These are phyloP conservation scores for Pestalotiopsis fici DNA, from an alignment of 2,329 filamentous ascomycete species.

Conservation along the genomic window DNA sequence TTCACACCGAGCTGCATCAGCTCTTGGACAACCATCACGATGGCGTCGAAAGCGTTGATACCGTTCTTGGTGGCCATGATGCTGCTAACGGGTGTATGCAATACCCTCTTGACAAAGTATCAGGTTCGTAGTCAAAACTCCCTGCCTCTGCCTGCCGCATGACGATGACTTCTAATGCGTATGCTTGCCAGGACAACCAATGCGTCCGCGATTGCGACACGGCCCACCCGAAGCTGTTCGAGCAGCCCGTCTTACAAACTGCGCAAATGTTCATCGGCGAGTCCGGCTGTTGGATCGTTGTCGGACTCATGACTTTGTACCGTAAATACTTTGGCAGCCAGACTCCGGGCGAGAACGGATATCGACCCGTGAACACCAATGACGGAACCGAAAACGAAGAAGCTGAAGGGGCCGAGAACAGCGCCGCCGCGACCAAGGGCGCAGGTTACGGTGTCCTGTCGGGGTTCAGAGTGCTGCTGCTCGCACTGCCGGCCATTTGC, in stretches of 20 bases:
- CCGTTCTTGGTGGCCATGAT: conserved; percentile 93
- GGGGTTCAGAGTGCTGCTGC: conserved; percentile 71
- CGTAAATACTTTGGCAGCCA: conserved; percentile 51
- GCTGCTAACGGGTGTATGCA: conserved; percentile 93
- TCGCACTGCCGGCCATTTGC: conserved; percentile 86
- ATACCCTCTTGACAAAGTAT: conserved; percentile 95
- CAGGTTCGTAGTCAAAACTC: conserved; percentile 60
- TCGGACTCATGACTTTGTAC: conserved; percentile 70
- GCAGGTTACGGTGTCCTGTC: conserved; percentile 57
- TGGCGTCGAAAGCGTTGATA: conserved; percentile 73
- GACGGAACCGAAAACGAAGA: conserved; percentile 47
- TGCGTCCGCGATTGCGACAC: conserved; percentile 88
- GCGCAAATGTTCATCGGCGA: conserved; percentile 98
- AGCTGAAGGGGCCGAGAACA: conserved; percentile 44
- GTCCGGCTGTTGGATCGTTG: conserved; percentile 92
- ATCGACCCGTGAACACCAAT: conserved; percentile 61
- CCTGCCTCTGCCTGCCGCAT: not conserved
- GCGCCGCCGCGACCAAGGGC: conserved; percentile 34
- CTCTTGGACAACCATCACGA: conserved; percentile 33
- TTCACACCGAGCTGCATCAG: not conserved
- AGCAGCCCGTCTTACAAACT: conserved; percentile 95
- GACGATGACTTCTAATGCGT: not conserved
- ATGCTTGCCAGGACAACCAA: conserved; percentile 76
- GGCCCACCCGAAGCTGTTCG: conserved; percentile 71
- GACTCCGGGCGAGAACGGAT: conserved; percentile 53